Evolutionary conservation across 805 yeast species (phyloP), one percentile per base, ranked within the genome.

Genomic region (Pichia gijzeniarum): DNA sequence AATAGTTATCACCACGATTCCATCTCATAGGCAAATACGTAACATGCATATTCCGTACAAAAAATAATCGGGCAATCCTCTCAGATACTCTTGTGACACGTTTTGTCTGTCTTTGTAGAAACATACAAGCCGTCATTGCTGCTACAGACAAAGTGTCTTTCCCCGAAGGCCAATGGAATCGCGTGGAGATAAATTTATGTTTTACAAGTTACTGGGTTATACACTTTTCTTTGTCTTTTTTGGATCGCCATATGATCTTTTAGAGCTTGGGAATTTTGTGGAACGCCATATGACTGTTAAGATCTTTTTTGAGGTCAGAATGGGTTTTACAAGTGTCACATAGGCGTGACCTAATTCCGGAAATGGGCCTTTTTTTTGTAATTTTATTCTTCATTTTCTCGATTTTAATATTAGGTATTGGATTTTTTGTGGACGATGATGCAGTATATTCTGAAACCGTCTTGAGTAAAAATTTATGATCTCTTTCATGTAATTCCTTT

Each of bases 1-100:
- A 75, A 66, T 90, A 93, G 69, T 93, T 93, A 60, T 91, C 93
- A 44, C 97, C 96, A 21, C 79, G 61, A 44, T 91, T 87, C 97
- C 98, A 91, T 64, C 96, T 78, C 96, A 90, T 90, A 44, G 91
- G 90, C 54, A 93, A 77, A 27, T 83, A 67, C 54, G 78, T 73
- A 47, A 93, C 75, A 55, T 86, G 93, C 99, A 93, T 93, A 39
- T 64, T 74, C 55, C 86, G 54, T 28, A 12, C 48, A 1, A 33
- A 25, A 21, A 35, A 22, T 13, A 33, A 17, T 14, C 28, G 6
- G 28, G 28, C 28, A 7, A 25, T 32, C 28, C 40, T 28, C 17
- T 35, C 17, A 33, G 22, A 33, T 35, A 14, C 20, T 41, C 14
- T 39, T 5, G 35, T 25, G 4, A 22, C 17, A 38, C 38, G 14